These are phyloP conservation scores for Podaxis sp. DNA, from an alignment of 768 basidiomycete species.

Conservation along the genomic window DNA sequence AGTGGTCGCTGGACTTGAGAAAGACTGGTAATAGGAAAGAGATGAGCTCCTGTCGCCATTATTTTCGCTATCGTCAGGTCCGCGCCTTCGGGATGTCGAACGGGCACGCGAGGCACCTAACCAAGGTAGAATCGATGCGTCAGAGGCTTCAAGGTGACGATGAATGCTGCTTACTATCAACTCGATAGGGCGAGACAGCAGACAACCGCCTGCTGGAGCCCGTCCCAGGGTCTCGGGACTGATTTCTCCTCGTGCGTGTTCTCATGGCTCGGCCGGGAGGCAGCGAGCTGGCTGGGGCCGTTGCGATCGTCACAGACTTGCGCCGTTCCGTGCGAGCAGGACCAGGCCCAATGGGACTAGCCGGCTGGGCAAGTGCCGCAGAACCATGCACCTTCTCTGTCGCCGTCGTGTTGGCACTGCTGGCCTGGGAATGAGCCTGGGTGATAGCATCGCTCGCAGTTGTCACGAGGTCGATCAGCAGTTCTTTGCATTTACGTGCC, in stretches of 20 bases:
- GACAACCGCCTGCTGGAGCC: constrained; percentile 52
- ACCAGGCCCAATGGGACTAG: constrained; percentile 20
- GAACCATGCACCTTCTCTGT: constrained; percentile 25
- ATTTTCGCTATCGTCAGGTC: constrained; percentile 60
- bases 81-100: constrained; percentile 74
- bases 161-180: constrained; percentile 51
- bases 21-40: constrained; percentile 51
- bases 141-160: not conserved
- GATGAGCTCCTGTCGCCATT: constrained; percentile 42
- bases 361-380: constrained; percentile 22
- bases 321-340: constrained; percentile 49
- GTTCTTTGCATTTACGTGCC: constrained; percentile 82
- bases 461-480: constrained; percentile 66
- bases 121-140: constrained; percentile 7
- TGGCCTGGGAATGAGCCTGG: constrained; percentile 29
- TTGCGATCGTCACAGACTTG: constrained; percentile 54
- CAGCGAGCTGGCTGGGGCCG: constrained; percentile 34
- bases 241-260: constrained; percentile 52
- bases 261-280: constrained; percentile 45
- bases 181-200: constrained; percentile 63
- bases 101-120: constrained; percentile 63
- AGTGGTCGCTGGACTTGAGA: constrained; percentile 51
- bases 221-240: constrained; percentile 56
- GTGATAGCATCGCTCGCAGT: constrained; percentile 71
- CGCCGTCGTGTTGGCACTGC: constrained; percentile 13